Evolutionary conservation across 106 monocot species (phyloP).

Genomic region (Phalaenopsis aphrodite): DNA sequence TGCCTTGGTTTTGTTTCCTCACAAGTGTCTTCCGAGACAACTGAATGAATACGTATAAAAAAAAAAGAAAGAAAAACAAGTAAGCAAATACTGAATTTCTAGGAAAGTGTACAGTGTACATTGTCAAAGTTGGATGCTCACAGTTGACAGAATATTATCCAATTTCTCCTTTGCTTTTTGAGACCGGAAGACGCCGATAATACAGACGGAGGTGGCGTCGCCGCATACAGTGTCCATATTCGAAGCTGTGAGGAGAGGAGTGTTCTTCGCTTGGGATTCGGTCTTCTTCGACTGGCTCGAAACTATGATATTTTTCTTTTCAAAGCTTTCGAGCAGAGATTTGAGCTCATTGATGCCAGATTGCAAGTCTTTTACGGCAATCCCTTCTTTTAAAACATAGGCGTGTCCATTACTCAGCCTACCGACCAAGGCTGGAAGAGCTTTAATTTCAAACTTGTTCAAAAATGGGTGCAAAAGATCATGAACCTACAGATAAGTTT

Average conservation of each 20-base stretch:
- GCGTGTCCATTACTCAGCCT: slow-evolving; percentile 51
- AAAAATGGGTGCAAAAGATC: slow-evolving; percentile 53
- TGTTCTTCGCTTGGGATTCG: slow-evolving; percentile 9
- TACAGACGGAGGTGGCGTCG: slow-evolving; percentile 53
- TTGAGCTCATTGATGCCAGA: slow-evolving; percentile 65
- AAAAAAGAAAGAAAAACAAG: too few species aligned
- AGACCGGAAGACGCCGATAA: slow-evolving; percentile 74
- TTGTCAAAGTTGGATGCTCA: slow-evolving; percentile 7
- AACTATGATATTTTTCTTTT: slow-evolving; percentile 60
- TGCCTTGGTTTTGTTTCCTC: slow-evolving; percentile 33
- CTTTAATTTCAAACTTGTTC: slow-evolving; percentile 55
- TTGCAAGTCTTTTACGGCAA: slow-evolving; percentile 71
- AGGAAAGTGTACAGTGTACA: too few species aligned
- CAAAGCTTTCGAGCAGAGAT: slow-evolving; percentile 62
- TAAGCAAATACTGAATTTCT: too few species aligned
- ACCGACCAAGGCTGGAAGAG: slow-evolving; percentile 71
- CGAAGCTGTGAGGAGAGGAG: slow-evolving; percentile 44
- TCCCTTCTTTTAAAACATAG: slow-evolving; percentile 49
- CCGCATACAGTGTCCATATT: slow-evolving; percentile 65
- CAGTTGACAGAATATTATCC: slow-evolving; percentile 43
- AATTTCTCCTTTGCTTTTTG: slow-evolving; percentile 49
- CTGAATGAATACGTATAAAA: slow-evolving; percentile 20
- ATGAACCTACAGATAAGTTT: slow-evolving; percentile 36
- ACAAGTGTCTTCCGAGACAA: slow-evolving; percentile 72
- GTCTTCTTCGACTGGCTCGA: slow-evolving; percentile 37